A percentile compares a stretch with the other conserved stretches of the same genome.
phyloP scores from a whole-genome alignment of 2,329 filamentous ascomycete genomes.

The Pseudodiploospora longispora region DNA sequence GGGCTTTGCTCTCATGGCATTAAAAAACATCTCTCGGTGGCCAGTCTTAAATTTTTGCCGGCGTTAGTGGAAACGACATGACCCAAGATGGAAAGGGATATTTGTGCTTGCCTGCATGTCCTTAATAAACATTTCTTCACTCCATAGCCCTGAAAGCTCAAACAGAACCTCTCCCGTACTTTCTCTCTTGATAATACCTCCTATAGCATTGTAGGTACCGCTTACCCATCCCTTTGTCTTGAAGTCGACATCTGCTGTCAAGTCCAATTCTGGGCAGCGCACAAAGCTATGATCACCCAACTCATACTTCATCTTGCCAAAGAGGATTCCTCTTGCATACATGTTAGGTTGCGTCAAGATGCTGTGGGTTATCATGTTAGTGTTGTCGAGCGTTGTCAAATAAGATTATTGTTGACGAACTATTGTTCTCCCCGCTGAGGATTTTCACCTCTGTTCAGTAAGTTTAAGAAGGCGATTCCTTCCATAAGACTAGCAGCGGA shows the following conservation, averaged over 20 bases:
- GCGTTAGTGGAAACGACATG: constrained; percentile 1
- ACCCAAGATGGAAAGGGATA: neutral
- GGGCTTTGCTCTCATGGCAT: constrained; percentile 71
- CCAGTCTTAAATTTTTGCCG: constrained; percentile 54
- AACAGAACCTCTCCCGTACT: constrained; percentile 80
- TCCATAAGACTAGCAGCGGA: constrained; percentile 98
- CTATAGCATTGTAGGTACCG: constrained; percentile 93
- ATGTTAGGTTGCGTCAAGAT: constrained; percentile 97
- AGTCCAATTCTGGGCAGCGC: constrained; percentile 76
- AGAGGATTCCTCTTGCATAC: constrained; percentile 94
- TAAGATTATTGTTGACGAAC: constrained; percentile 41
- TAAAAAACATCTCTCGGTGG: constrained; percentile 82
- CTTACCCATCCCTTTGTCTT: constrained; percentile 98
- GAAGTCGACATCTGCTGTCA: constrained; percentile 91
- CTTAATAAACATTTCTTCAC: constrained; percentile 88
- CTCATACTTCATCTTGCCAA: constrained; percentile 99
- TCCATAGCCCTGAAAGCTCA: constrained; percentile 89
- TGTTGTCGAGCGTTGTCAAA: constrained; percentile 5
- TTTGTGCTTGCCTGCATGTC: constrained; percentile 56
- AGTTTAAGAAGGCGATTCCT: constrained; percentile 76
- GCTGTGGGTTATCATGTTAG: constrained; percentile 34
- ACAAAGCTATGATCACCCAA: constrained; percentile 93
- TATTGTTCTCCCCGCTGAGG: constrained; percentile 71
- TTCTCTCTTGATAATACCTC: constrained; percentile 81
- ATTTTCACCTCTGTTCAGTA: constrained; percentile 68